Percentiles rank a stretch among this genome's conserved stretches.
phyloP scores from a whole-genome alignment of 2,329 filamentous ascomycete species.

The Teratosphaeria nubilosa region DNA sequence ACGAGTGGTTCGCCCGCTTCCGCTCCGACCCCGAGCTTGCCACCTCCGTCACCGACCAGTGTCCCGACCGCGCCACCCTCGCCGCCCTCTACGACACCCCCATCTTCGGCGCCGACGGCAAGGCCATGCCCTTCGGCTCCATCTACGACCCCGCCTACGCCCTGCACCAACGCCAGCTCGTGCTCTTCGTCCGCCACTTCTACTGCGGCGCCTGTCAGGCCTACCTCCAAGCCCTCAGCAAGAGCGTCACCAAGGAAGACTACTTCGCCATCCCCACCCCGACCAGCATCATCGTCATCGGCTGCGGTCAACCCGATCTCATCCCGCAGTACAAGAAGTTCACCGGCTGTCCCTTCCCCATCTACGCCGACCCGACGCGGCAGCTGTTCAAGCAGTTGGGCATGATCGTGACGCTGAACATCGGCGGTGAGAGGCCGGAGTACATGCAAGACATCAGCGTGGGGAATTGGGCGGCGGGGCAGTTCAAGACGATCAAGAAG shows the following conservation, averaged over 20 bases:
- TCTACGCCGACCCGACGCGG: constrained; percentile 28
- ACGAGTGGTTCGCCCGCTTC: constrained; percentile 27
- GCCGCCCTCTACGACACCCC: constrained; percentile 25
- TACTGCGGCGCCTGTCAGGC: constrained; percentile 33
- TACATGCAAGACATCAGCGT: constrained; percentile 28
- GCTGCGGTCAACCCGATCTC: constrained; percentile 27
- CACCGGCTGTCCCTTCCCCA: constrained; percentile 28
- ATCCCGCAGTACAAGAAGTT: constrained; percentile 27
- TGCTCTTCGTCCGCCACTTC: constrained; percentile 33
- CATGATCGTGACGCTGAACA: constrained; percentile 24
- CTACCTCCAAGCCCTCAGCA: constrained; percentile 26
- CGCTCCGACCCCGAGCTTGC: constrained; percentile 21
- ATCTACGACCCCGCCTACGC: constrained; percentile 45
- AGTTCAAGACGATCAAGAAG: constrained; percentile 19
- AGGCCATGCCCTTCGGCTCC: constrained; percentile 51
- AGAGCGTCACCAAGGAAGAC: constrained; percentile 25
- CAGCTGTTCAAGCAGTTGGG: constrained; percentile 27
- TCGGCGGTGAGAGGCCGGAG: constrained; percentile 23
- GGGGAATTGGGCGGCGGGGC: constrained; percentile 21
- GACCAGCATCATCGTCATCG: constrained; percentile 29
- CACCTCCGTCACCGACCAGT: constrained; percentile 19
- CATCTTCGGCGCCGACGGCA: constrained; percentile 52
- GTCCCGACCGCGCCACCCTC: constrained; percentile 24
- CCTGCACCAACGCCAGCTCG: constrained; percentile 27
- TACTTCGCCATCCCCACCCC: constrained; percentile 28